phyloP scores from a whole-genome alignment of 2,329 filamentous ascomycete genomes.

The Fusarium drepaniforme region DNA sequence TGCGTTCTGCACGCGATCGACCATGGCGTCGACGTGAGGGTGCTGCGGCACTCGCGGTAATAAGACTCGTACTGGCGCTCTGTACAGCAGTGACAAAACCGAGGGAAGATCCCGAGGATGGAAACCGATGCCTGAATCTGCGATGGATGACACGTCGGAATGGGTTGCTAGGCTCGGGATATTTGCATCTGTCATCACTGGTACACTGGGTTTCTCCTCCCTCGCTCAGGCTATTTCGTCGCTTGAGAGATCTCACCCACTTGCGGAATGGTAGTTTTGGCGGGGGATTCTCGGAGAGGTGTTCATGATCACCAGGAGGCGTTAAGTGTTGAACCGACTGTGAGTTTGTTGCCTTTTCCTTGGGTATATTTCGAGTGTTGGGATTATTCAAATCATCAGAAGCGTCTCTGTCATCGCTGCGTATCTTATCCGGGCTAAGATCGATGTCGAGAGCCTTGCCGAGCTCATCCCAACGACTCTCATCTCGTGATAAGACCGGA shows the following conservation, averaged over 20 bases:
- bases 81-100: conserved; percentile 85
- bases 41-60: conserved; percentile 76
- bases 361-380: conserved; percentile 20
- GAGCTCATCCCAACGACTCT: conserved; percentile 2
- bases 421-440: conserved; percentile 42
- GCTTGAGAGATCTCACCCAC: conserved; percentile 79
- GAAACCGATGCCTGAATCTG: conserved; percentile 60
- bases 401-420: conserved; percentile 47
- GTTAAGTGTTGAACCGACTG: conserved; percentile 39
- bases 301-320: conserved; percentile 12
- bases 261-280: conserved; percentile 70
- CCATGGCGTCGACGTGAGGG: conserved; percentile 67
- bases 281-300: conserved; percentile 20
- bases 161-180: conserved; percentile 6
- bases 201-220: conserved; percentile 3
- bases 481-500: conserved; percentile 12
- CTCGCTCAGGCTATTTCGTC: conserved; percentile 60
- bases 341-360: conserved; percentile 3
- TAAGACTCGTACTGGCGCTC: conserved; percentile 83
- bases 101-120: conserved; percentile 80
- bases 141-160: conserved; percentile 14
- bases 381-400: conserved; percentile 57
- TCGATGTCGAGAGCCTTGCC: conserved; percentile 48
- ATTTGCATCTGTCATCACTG: conserved; percentile 12
- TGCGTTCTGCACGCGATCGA: conserved; percentile 71